These are phyloP conservation scores for Termitomyces sp. DNA, from an alignment of 768 basidiomycete species.

Conservation along the genomic window DNA sequence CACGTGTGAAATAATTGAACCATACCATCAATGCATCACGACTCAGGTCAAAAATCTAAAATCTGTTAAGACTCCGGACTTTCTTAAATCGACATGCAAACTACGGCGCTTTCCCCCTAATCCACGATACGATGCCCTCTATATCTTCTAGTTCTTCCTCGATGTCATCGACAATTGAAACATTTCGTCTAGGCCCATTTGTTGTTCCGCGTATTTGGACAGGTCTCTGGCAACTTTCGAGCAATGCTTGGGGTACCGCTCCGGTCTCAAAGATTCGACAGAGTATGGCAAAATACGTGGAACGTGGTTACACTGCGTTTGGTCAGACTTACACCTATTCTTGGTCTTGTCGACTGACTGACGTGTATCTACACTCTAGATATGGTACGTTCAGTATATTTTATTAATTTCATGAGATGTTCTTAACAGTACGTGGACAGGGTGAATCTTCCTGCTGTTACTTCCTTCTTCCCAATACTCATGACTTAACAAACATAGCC, in stretches of 20 bases:
- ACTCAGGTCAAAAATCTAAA: background rate
- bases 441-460: conserved; percentile 2
- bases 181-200: conserved; percentile 52
- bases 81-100: conserved; percentile 1
- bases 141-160: conserved; percentile 13
- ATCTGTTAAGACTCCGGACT: background rate
- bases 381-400: conserved; percentile 39
- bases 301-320: conserved; percentile 59
- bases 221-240: conserved; percentile 83
- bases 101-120: background rate
- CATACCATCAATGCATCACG: background rate
- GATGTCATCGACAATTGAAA: conserved; percentile 25
- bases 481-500: conserved; percentile 33
- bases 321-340: conserved; percentile 28
- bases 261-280: conserved; percentile 56
- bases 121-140: conserved; percentile 3
- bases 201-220: conserved; percentile 62
- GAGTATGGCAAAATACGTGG: conserved; percentile 60
- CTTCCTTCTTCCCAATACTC: background rate
- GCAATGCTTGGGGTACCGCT: conserved; percentile 80
- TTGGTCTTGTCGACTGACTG: background rate
- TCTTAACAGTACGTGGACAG: conserved; percentile 1
- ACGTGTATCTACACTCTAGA: conserved; percentile 25
- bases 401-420: background rate
- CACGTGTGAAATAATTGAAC: background rate